These are phyloP conservation scores for Stevia rebaudiana DNA, from an alignment of 140 eudicot genomes.

Conservation along the genomic window DNA sequence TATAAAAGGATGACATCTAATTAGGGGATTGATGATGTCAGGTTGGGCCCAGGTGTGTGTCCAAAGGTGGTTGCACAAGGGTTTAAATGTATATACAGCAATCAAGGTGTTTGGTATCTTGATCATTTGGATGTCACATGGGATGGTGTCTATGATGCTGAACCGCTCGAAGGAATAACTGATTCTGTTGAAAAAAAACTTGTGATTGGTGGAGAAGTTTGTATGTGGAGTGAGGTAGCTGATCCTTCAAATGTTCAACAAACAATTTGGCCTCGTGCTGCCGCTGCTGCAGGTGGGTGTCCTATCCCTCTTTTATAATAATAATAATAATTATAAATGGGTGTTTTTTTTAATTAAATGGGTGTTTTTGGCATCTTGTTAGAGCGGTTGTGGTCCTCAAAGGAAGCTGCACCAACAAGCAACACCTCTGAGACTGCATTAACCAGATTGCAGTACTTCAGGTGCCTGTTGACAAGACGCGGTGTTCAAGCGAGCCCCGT, in stretches of 20 bases:
- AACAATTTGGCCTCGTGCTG: slow-evolving; percentile 99
- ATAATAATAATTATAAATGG: too few relatives aligned
- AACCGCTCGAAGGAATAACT: slow-evolving; percentile 70
- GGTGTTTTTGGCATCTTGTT: too few relatives aligned
- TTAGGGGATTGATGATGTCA: slow-evolving; percentile 17
- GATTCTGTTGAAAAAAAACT: slow-evolving; percentile 50
- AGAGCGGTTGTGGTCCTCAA: slow-evolving; percentile 86
- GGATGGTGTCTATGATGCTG: slow-evolving; percentile 64
- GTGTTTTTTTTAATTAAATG: too few relatives aligned
- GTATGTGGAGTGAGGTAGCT: slow-evolving; percentile 96
- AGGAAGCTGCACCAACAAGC: slow-evolving; percentile 43
- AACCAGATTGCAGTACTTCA: slow-evolving; percentile 60
- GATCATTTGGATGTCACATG: slow-evolving; percentile 85
- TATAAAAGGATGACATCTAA: neutral
- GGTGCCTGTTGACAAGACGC: slow-evolving; percentile 85
- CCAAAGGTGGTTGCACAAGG: slow-evolving; percentile 81
- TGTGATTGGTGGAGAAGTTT: slow-evolving; percentile 91
- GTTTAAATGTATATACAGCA: slow-evolving; percentile 83
- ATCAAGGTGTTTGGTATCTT: slow-evolving; percentile 91
- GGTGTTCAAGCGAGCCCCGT: slow-evolving; percentile 94
- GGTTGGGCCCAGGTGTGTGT: slow-evolving; percentile 89
- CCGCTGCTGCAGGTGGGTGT: slow-evolving; percentile 99
- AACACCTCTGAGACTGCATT: slow-evolving; percentile 38
- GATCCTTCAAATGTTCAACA: slow-evolving; percentile 89
- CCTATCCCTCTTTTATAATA: too few relatives aligned